Evolutionary conservation across 2,329 filamentous ascomycete species (phyloP).

Genomic region (Diaporthe amygdali): DNA sequence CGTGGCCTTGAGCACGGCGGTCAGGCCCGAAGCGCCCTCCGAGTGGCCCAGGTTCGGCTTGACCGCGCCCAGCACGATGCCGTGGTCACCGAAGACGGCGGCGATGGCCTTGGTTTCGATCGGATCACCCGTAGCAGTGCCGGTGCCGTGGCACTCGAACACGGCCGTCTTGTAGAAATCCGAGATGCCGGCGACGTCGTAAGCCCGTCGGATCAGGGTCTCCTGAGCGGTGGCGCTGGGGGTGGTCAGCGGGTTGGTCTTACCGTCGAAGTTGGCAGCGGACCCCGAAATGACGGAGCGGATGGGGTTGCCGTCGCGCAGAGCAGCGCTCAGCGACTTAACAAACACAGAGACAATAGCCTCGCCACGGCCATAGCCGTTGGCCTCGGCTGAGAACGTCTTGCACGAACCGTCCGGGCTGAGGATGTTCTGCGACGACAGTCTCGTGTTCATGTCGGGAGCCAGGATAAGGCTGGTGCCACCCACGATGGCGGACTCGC

Average conservation of each 20-base stretch:
- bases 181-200: slow-evolving; percentile 26
- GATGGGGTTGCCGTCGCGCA: slow-evolving; percentile 51
- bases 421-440: slow-evolving; percentile 27
- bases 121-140: slow-evolving; percentile 41
- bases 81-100: slow-evolving; percentile 21
- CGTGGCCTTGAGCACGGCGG: slow-evolving; percentile 30
- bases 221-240: slow-evolving; percentile 37
- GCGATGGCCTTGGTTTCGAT: slow-evolving; percentile 41
- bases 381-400: slow-evolving; percentile 39
- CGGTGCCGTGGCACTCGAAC: slow-evolving; percentile 37
- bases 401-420: slow-evolving; percentile 29
- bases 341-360: slow-evolving; percentile 59
- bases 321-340: slow-evolving; percentile 45
- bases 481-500: slow-evolving; percentile 32
- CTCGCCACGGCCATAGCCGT: slow-evolving; percentile 67
- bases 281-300: slow-evolving; percentile 55
- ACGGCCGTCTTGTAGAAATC: slow-evolving; percentile 24
- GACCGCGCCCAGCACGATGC: slow-evolving; percentile 29
- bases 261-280: slow-evolving; percentile 61
- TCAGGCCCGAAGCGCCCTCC: slow-evolving; percentile 29
- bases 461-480: slow-evolving; percentile 33
- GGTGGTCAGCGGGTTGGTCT: slow-evolving; percentile 43
- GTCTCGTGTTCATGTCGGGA: slow-evolving; percentile 31
- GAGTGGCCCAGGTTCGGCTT: slow-evolving; percentile 33
- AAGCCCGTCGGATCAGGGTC: slow-evolving; percentile 29